Conservation (phyloP, 2,329 filamentous ascomycete species). For the Chrysoporthe puriensis region DNA sequence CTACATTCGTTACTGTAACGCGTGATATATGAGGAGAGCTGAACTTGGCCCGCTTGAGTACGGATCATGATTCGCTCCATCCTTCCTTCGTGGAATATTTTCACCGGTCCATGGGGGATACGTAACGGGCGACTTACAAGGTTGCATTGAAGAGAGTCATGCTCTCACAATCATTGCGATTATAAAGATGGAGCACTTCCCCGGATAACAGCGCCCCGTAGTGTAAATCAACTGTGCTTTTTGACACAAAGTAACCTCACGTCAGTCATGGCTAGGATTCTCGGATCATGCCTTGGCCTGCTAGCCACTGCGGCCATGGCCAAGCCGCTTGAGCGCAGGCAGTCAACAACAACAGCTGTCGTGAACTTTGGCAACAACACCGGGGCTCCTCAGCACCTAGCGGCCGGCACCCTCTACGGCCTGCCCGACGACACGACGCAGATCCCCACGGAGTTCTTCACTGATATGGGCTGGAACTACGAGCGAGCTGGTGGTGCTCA, state of each 20-base stretch:
- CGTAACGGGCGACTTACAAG: not conserved
- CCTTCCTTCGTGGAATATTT: conserved; percentile 14
- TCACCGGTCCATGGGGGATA: not conserved
- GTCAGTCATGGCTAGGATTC: conserved; percentile 8
- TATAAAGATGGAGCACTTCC: conserved; percentile 14
- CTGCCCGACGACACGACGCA: conserved; percentile 31
- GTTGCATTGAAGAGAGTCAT: not conserved
- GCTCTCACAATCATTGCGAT: not conserved
- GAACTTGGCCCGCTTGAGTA: not conserved
- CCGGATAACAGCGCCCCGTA: not conserved
- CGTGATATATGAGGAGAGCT: not conserved
- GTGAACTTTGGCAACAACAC: conserved; percentile 30
- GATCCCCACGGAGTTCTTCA: conserved; percentile 31
- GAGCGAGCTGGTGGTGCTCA: conserved; percentile 32
- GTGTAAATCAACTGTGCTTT: not conserved
- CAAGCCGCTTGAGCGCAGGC: conserved; percentile 14
- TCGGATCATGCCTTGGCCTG: conserved; percentile 13
- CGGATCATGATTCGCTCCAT: not conserved
- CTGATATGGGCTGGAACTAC: conserved; percentile 33
- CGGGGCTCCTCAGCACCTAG: conserved; percentile 31
- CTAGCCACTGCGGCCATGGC: conserved; percentile 3
- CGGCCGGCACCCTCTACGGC: conserved; percentile 34
- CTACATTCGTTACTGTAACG: too few species aligned
- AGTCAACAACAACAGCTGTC: conserved; percentile 27
- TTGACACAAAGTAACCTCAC: not conserved